These are phyloP conservation scores for Zea luxurians DNA, from an alignment of 176 grass and related monocot genomes.

Conservation along the genomic window DNA sequence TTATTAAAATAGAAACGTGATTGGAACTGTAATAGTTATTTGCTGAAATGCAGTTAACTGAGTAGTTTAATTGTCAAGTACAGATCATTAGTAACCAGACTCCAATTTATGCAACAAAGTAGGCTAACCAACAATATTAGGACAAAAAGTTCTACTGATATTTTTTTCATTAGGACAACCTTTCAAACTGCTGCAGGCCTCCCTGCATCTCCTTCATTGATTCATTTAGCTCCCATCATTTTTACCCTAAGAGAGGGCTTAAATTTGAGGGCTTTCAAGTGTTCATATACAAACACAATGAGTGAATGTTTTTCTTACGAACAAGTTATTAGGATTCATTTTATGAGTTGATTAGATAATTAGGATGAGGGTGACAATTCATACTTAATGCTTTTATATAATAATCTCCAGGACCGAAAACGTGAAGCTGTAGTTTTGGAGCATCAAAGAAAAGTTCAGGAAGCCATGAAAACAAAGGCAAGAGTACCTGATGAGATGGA, in stretches of 20 bases:
- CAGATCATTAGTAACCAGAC: not conserved
- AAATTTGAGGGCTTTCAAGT: not conserved
- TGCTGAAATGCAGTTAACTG: conserved; percentile 9
- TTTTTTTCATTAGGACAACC: not conserved
- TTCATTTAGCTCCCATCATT: too few relatives aligned
- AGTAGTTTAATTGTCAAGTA: conserved; percentile 22
- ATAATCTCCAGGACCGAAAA: conserved; percentile 65
- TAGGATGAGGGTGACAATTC: conserved; percentile 23
- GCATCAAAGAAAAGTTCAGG: conserved; percentile 80
- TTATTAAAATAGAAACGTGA: conserved; percentile 4
- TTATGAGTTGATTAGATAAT: conserved; percentile 12
- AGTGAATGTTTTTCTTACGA: not conserved
- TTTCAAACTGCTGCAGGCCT: conserved; percentile 5
- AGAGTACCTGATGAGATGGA: conserved; percentile 78
- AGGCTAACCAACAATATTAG: not conserved
- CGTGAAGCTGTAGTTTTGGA: conserved; percentile 78
- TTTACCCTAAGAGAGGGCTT: not conserved
- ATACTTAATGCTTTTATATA: conserved; percentile 18
- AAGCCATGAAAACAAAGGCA: conserved; percentile 59
- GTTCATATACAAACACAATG: not conserved
- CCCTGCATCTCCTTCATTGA: not conserved
- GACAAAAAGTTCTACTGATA: not conserved
- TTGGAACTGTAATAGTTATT: conserved; percentile 4
- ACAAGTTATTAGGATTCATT: conserved; percentile 19
- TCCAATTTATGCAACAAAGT: not conserved